Evolutionary conservation across 371 early-diverging fungal genomes (phyloP), one percentile per base, ranked within the genome.

Genomic region (Actinomucor elegans): DNA sequence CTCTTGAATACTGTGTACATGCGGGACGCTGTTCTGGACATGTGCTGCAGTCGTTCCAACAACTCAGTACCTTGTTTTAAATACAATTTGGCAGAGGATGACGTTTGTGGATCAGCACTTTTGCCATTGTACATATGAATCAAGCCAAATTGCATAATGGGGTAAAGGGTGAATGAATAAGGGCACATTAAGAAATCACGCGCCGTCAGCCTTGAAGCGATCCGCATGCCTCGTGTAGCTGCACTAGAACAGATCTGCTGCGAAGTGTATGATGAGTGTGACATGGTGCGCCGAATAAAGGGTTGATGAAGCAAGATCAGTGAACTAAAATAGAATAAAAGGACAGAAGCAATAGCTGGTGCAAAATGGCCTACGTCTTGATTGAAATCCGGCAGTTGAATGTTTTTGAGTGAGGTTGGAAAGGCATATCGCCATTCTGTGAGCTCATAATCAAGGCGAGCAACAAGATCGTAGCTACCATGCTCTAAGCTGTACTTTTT

Each of bases 381-480:
- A 33, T 69, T 47, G 37, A 61, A 69, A 36, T 73, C 69, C 1
- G 45, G 44, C 15, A 69, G 32, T 8, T 61, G 43, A 9, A 57
- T 52, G 7, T 56, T 53, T 40, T 67, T 65, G 6, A 75, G 29
- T 8, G 59, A 61, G 5, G 56, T 55, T 10, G 69, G 66, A 34
- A 72, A 71, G 4, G 38, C 57, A 43, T 67, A 59, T 17, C 73
- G 60, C 76, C 76, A 75, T 44, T 66, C 62, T 12, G 69, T 75
- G 20, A 75, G 29, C 20, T 69, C 66, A 31, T 60, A 64, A 51
- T 75, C 76, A 27, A 75, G 49, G 9, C 52, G 48, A 8, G 67
- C 50, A 1, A 75, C 70, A 27, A 72, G 42, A 1, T 42, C 59
- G 44, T 72, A 67, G 23, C 76, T 71, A 14, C 73, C 72, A 40